phyloP scores from a whole-genome alignment of 306 rosid genomes.

The Inga leiocalycina region DNA sequence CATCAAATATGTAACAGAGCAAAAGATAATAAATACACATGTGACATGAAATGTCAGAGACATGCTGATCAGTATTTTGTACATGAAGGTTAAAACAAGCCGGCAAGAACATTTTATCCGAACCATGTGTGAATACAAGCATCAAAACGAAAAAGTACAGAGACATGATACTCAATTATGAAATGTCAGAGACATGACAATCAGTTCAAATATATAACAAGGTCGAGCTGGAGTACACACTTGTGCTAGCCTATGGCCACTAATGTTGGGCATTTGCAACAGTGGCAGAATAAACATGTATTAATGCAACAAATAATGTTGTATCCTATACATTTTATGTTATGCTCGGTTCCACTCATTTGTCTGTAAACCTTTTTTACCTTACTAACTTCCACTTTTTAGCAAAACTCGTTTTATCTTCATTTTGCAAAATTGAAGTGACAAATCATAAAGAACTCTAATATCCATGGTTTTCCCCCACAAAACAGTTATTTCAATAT shows the following conservation, averaged over 20 bases:
- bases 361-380: not conserved
- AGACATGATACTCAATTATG: not conserved
- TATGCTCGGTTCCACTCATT: constrained; percentile 21
- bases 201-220: constrained; percentile 18
- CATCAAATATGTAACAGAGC: not conserved
- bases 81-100: not conserved
- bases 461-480: not conserved
- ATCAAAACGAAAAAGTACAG: not conserved
- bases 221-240: not conserved
- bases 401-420: not conserved
- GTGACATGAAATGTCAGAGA: not conserved
- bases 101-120: not conserved
- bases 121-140: not conserved
- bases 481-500: constrained; percentile 16
- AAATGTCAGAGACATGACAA: constrained; percentile 6
- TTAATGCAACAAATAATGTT: constrained; percentile 13
- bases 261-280: constrained; percentile 16
- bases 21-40: not conserved
- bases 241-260: constrained; percentile 20
- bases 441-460: not conserved
- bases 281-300: constrained; percentile 14
- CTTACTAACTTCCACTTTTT: not conserved
- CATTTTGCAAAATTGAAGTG: constrained; percentile 4
- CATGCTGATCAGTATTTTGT: not conserved
- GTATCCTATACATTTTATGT: not conserved